phyloP scores from a whole-genome alignment of 2,329 filamentous ascomycete species.

The Fusarium camptoceras region DNA sequence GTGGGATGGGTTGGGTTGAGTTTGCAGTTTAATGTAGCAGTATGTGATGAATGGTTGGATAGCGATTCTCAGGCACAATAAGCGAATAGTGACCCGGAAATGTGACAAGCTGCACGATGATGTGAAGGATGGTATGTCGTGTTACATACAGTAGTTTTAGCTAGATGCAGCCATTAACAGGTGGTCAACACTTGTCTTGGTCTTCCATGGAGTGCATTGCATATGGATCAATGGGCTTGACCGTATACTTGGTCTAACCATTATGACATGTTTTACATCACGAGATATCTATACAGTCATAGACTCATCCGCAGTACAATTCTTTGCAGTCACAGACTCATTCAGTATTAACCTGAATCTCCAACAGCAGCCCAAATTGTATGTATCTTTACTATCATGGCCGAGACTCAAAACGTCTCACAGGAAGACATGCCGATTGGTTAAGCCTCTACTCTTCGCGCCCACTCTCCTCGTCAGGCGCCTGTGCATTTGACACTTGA shows the following conservation, averaged over 20 bases:
- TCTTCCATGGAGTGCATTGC: not conserved
- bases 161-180: not conserved
- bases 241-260: not conserved
- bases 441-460: not conserved
- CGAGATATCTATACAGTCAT: not conserved
- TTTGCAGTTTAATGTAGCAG: not conserved
- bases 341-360: slow-evolving; percentile 16
- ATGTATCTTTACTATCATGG: not conserved
- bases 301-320: not conserved
- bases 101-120: slow-evolving; percentile 43
- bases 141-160: slow-evolving; percentile 19
- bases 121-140: slow-evolving; percentile 25
- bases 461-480: slow-evolving; percentile 38
- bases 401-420: slow-evolving; percentile 43
- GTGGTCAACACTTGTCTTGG: slow-evolving; percentile 7
- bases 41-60: slow-evolving; percentile 17
- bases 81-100: slow-evolving; percentile 15
- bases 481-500: slow-evolving; percentile 38
- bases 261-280: not conserved
- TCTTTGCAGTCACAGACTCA: not conserved
- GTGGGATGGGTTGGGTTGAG: slow-evolving; percentile 25
- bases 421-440: slow-evolving; percentile 44
- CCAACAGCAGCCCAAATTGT: slow-evolving; percentile 10
- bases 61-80: slow-evolving; percentile 39
- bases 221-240: slow-evolving; percentile 25